Base-by-base conservation (phyloP, 1,284 basidiomycete genomes). In the Xerocomus minutiporus region DNA sequence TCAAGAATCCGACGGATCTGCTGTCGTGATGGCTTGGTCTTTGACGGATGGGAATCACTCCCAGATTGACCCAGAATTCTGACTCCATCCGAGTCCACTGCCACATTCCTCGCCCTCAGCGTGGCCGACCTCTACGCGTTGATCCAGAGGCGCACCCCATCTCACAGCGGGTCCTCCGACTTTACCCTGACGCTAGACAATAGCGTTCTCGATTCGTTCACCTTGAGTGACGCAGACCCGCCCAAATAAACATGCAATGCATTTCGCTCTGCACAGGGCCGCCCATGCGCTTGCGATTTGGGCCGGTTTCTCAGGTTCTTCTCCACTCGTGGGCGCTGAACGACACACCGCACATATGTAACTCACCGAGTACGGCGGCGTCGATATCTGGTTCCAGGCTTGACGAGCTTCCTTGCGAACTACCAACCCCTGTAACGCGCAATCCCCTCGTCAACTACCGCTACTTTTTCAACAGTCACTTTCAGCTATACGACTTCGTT, bases 371-470 rank as follows among this genome's bases (percentile, higher is more conserved):
- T 20, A 20, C 20, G 20, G 20, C 20, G 20, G 20, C 20, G 34
- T 74, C 7, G 73, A 75, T 48, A 75, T 75, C 35, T 75, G 72
- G 73, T 5, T 75, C 73, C 8, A 68, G 73, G 29, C 66, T 75
- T 11, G 58, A 62, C 15, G 46, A 62, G 29, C 63, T 75, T 9
- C 64, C 71, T 1, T 0, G 56, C 2, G 48, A 54, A 28, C 58
- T 75, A 7, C 73, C 73, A 0, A 52, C 55, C 8, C 58, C 67
- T 0, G 49, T 75, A 29, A 67, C 64, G 5, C 69, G 60, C 46
- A 66, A 20, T 20, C 20, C 20, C 55, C 32, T 75, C 40, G 73
- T 75, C n/a, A 66, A 68, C 9, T 73, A 72, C 49, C 63, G 73
- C 50, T 75, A 63, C 51, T 68, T 72, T 49, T 71, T 75, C 20